phyloP scores from a whole-genome alignment of 257 asterid species.

The Plectranthus barbatus region DNA sequence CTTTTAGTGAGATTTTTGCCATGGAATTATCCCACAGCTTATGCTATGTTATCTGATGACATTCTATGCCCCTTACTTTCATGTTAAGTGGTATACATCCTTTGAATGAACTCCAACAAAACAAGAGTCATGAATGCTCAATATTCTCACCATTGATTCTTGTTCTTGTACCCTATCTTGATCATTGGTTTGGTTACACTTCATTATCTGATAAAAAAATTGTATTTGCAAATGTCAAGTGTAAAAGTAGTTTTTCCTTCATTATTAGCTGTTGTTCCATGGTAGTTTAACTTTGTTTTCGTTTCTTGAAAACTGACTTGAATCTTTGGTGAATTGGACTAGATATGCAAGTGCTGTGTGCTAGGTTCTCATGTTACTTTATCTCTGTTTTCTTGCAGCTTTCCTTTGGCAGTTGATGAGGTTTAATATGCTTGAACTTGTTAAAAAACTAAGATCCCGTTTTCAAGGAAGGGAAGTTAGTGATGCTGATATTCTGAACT shows the following conservation, averaged over 20 bases:
- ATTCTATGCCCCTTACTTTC: not conserved
- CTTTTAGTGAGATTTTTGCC: not conserved
- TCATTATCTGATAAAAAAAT: not conserved
- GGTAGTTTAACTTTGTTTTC: not conserved
- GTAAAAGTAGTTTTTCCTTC: not conserved
- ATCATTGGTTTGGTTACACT: not conserved
- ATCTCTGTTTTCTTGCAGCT: constrained; percentile 46
- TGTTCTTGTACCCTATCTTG: not conserved
- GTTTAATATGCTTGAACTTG: constrained; percentile 89
- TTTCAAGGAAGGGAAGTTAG: constrained; percentile 84
- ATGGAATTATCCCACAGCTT: not conserved
- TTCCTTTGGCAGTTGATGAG: constrained; percentile 99
- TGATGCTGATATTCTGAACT: constrained; percentile 75
- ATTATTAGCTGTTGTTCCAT: not conserved
- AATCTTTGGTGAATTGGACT: not conserved
- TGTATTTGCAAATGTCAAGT: not conserved
- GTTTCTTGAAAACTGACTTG: not conserved
- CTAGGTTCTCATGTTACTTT: constrained; percentile 10
- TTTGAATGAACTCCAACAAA: not conserved
- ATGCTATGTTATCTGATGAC: not conserved
- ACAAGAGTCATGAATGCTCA: not conserved
- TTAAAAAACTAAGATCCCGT: constrained; percentile 81
- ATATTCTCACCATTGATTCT: not conserved
- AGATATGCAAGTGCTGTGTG: not conserved
- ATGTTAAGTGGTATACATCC: not conserved